These are phyloP conservation scores for Fusarium longipes DNA, from an alignment of 2,329 filamentous ascomycete species.

Conservation along the genomic window DNA sequence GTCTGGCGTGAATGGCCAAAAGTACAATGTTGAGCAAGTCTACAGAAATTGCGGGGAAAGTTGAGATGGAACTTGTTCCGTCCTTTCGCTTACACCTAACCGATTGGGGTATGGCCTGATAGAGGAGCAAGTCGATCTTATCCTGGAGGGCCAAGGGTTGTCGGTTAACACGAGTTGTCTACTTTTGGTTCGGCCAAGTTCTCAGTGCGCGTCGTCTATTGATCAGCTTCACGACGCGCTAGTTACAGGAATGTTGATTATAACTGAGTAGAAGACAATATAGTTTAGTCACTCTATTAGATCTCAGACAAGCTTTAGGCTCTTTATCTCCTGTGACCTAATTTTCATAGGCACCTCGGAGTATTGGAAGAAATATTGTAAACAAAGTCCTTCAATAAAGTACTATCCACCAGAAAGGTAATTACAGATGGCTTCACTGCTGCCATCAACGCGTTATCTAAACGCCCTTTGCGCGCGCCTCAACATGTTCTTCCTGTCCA, in stretches of 20 bases:
- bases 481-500: slow-evolving; percentile 2
- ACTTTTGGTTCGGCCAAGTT: background rate
- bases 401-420: background rate
- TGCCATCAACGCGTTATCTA: background rate
- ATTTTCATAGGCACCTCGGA: no score
- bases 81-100: no score
- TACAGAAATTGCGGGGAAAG: slow-evolving; percentile 9
- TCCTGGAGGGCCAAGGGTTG: accelerated
- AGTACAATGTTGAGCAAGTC: background rate
- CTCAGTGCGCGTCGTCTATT: background rate
- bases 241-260: no score
- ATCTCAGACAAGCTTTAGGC: no score
- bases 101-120: background rate
- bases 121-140: background rate
- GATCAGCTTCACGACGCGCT: background rate
- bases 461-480: background rate
- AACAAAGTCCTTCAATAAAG: background rate
- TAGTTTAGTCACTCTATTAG: no score
- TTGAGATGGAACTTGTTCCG: slow-evolving; percentile 11
- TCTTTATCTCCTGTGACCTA: no score
- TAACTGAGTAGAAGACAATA: no score
- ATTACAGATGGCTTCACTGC: no score
- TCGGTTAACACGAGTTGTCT: background rate
- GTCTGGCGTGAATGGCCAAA: background rate
- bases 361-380: background rate